A percentile compares a stretch with the other conserved stretches of the same genome.
Conservation (phyloP, 768 basidiomycete species). For the Dentipellis sp. region DNA sequence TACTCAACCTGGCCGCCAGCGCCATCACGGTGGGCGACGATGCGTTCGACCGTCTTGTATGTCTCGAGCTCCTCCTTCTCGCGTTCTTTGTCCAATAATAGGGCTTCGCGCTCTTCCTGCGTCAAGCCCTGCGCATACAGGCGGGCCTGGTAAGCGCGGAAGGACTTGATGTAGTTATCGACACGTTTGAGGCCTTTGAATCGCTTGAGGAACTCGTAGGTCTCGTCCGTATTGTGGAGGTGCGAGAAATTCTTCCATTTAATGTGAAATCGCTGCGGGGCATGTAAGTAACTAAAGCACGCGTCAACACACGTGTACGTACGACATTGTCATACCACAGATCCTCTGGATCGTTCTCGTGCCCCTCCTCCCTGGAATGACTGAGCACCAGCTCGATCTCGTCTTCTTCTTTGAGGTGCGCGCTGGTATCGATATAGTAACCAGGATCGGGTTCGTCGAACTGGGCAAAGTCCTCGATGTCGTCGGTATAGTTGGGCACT, state of each 20-base stretch:
- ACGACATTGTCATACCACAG: conserved; percentile 86
- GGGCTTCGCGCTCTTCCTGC: conserved; percentile 82
- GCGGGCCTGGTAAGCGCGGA: conserved; percentile 63
- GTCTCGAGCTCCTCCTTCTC: conserved; percentile 87
- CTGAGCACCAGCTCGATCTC: conserved; percentile 90
- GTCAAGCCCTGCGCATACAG: conserved; percentile 57
- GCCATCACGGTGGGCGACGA: conserved; percentile 70
- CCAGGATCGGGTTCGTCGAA: conserved; percentile 60
- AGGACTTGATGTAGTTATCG: conserved; percentile 96
- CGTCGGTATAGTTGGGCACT: conserved; percentile 78
- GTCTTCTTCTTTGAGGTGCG: conserved; percentile 53
- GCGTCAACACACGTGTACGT: conserved; percentile 7
- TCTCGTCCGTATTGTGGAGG: conserved; percentile 98
- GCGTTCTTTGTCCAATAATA: conserved; percentile 85
- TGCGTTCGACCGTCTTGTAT: conserved; percentile 85
- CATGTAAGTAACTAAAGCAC: not conserved
- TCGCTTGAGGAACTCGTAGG: conserved; percentile 90
- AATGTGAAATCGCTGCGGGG: conserved; percentile 84
- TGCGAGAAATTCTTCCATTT: conserved; percentile 99
- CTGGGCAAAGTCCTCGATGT: conserved; percentile 58
- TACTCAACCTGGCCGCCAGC: conserved; percentile 61
- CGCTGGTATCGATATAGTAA: conserved; percentile 44
- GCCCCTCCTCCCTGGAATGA: conserved; percentile 79
- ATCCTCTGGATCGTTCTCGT: conserved; percentile 68
- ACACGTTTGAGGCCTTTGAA: conserved; percentile 96